Percentiles rank a stretch among this genome's conserved stretches.
phyloP scores from a whole-genome alignment of 2,329 filamentous ascomycete genomes.

The Fusarium burgessii region DNA sequence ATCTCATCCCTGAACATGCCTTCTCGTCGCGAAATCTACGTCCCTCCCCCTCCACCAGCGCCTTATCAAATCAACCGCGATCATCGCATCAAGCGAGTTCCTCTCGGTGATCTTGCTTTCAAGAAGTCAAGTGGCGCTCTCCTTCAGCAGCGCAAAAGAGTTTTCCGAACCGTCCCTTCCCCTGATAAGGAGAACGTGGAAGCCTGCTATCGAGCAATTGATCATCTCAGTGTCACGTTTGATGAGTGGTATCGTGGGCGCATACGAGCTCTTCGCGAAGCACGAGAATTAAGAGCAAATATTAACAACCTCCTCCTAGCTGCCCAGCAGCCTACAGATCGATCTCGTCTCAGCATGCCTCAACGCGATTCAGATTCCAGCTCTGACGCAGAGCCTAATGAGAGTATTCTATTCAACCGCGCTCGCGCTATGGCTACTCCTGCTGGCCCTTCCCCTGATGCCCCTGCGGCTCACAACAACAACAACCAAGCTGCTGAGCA shows the following conservation, averaged over 20 bases:
- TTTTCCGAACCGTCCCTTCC: slow-evolving; percentile 42
- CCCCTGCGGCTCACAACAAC: slow-evolving; percentile 46
- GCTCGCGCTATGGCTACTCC: slow-evolving; percentile 35
- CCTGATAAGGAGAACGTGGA: slow-evolving; percentile 45
- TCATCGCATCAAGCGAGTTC: slow-evolving; percentile 39
- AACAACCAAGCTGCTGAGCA: slow-evolving; percentile 42
- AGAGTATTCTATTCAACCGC: slow-evolving; percentile 52
- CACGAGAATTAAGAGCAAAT: not conserved
- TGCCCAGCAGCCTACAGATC: slow-evolving; percentile 42
- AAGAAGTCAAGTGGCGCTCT: slow-evolving; percentile 39
- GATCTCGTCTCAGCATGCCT: slow-evolving; percentile 54
- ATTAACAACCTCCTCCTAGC: slow-evolving; percentile 45
- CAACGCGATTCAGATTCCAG: slow-evolving; percentile 51
- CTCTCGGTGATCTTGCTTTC: slow-evolving; percentile 46
- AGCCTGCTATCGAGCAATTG: slow-evolving; percentile 29
- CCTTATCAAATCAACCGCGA: slow-evolving; percentile 3
- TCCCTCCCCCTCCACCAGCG: not conserved
- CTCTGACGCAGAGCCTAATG: slow-evolving; percentile 51
- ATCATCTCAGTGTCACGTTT: slow-evolving; percentile 27
- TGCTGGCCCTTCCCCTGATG: slow-evolving; percentile 43
- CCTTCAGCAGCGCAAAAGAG: slow-evolving; percentile 34
- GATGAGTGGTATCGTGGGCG: not conserved
- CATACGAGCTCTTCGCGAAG: slow-evolving; percentile 1
- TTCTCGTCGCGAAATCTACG: slow-evolving; percentile 3
- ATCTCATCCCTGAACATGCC: slow-evolving; percentile 28